These are phyloP conservation scores for Tubosaeta sp. DNA, from an alignment of 768 basidiomycete genomes.

Conservation along the genomic window DNA sequence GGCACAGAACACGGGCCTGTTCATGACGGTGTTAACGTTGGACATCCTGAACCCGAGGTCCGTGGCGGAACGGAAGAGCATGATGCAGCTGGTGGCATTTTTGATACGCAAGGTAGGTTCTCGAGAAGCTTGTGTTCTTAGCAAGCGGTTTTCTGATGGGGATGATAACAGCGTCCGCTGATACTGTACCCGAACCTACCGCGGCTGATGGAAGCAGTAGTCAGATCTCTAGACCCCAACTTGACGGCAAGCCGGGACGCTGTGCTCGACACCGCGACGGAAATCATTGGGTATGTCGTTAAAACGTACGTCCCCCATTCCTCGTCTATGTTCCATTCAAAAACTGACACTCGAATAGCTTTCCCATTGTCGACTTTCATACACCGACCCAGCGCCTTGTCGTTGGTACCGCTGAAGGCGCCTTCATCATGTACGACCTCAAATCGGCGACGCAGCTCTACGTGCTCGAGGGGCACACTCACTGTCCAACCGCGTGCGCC, in stretches of 20 bases:
- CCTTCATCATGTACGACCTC: constrained; percentile 92
- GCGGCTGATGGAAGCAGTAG: constrained; percentile 87
- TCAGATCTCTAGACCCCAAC: constrained; percentile 94
- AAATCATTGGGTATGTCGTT: constrained; percentile 93
- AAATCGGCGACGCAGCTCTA: constrained; percentile 95
- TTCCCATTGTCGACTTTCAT: constrained; percentile 93
- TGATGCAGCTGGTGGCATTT: constrained; percentile 91
- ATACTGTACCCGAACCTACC: constrained; percentile 83
- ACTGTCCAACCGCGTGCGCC: constrained; percentile 74
- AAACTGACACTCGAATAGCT: constrained; percentile 43
- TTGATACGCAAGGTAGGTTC: constrained; percentile 76
- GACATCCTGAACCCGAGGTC: constrained; percentile 80
- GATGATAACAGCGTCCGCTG: constrained; percentile 59
- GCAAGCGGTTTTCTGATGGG: not conserved
- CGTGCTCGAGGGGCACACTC: constrained; percentile 88
- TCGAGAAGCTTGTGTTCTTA: not conserved
- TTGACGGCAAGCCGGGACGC: constrained; percentile 72
- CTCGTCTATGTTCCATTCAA: not conserved
- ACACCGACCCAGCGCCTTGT: constrained; percentile 81
- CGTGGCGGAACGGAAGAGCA: constrained; percentile 75
- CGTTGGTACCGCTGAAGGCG: constrained; percentile 92
- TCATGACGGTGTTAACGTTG: constrained; percentile 90
- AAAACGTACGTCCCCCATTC: constrained; percentile 57
- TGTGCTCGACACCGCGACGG: constrained; percentile 86
- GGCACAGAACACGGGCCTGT: constrained; percentile 74